Conservation (phyloP, 306 rosid species). For the Sesbania bispinosa region DNA sequence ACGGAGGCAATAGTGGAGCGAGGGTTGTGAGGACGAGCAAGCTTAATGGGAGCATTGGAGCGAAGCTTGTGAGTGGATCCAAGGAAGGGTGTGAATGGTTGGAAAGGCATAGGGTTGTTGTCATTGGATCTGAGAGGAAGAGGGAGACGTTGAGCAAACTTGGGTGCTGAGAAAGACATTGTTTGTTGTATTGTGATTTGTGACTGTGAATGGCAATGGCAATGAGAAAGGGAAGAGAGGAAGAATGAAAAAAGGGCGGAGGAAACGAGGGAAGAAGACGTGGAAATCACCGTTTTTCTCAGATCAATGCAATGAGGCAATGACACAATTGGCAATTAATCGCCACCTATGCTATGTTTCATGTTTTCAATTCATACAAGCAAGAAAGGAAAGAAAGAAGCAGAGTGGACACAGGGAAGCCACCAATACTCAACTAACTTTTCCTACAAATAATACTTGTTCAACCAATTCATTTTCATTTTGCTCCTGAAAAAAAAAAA, state of each 20-base stretch:
- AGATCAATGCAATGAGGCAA: not conserved
- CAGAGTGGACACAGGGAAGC: not conserved
- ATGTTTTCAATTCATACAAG: not conserved
- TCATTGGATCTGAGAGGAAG: slow-evolving; percentile 70
- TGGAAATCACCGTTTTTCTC: slow-evolving; percentile 45
- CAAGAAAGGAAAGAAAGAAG: no score
- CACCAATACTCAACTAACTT: slow-evolving; percentile 35
- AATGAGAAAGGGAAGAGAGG: not conserved
- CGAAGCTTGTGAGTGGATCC: slow-evolving; percentile 58
- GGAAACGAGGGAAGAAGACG: slow-evolving; percentile 40
- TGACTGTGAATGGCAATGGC: not conserved
- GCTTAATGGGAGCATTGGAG: slow-evolving; percentile 27
- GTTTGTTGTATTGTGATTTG: not conserved
- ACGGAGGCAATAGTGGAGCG: slow-evolving; percentile 53
- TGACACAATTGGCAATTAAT: not conserved
- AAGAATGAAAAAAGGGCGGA: slow-evolving; percentile 41
- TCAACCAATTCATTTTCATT: not conserved
- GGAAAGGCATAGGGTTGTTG: slow-evolving; percentile 25
- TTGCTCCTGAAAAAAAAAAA: no score
- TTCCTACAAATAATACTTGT: not conserved
- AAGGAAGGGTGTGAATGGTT: slow-evolving; percentile 37
- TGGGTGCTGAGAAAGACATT: slow-evolving; percentile 63
- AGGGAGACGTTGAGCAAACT: slow-evolving; percentile 44
- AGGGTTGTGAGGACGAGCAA: slow-evolving; percentile 19
- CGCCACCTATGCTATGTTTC: not conserved